Base-by-base conservation (phyloP, 352 stramenopile genomes). In the Globisporangium perplexum region DNA sequence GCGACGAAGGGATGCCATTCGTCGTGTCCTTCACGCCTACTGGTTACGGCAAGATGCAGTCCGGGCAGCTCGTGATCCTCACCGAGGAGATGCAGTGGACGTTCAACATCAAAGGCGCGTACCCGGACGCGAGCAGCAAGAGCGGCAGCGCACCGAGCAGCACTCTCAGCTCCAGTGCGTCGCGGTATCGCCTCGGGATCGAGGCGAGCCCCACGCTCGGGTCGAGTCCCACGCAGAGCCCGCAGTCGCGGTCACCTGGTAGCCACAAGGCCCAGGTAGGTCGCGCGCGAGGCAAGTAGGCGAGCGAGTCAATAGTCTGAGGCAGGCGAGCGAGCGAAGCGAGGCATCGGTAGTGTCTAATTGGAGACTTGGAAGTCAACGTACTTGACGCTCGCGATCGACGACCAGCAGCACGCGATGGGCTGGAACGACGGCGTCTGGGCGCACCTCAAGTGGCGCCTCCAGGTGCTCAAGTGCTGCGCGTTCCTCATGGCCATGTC, bases 31-130 rank as follows among this genome's bases (percentile, higher is more conserved):
- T 97, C 61, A 89, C 87, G 12, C 91, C 91, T 0, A 95, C 75
- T 6, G 90, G 90, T 8, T 98, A 98, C 55, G 90, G 91, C 47
- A 96, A 96, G 53, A 90, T 93, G 71, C 79, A 94, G 60, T 92
- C 78, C 0, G 90, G 84, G 0, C 83, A 93, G 42, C 72, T 97
- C 18, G 56, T 96, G 18, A 93, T 97, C 36, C 43, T 70, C 24
- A 97, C 90, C 0, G 85, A 95, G 42, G 88, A 96, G 45, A 95
- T 95, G 84, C 88, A 96, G 66, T 97, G 90, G 90, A 95, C 82
- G 38, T 97, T 97, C 68, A 88, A 95, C 26, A 80, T 97, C 24
- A 91, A 91, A 50, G 89, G 89, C 20, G 85, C 72, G 14, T 94
- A 94, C 38, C 88, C 90, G 0, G 82, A 93, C 47, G 66, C 66